Base-by-base conservation (phyloP, 768 basidiomycete genomes). In the Xerocomellus intermedius region DNA sequence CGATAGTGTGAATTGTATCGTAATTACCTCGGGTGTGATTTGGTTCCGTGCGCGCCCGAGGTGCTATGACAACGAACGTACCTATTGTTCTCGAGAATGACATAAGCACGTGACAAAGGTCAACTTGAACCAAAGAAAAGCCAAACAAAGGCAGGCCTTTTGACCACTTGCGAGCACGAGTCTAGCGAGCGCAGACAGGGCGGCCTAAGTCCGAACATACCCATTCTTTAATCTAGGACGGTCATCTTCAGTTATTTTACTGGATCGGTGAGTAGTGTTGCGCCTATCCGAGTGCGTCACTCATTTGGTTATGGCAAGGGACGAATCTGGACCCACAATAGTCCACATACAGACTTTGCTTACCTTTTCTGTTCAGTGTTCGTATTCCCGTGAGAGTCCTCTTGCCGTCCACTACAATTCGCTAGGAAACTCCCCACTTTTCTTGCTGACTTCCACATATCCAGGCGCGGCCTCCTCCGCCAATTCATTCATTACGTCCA, bases 391-490 rank as follows among this genome's bases (percentile, higher is more conserved):
- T 66, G 64, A 66, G 61, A 68, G 50, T 54, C 62, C 57, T 50
- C 60, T 64, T 35, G 12, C 22, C n/a, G 50, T 42, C 38, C 37
- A 44, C 42, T 38, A 44, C 33, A 50, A 48, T 33, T 42, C 35
- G 33, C 52, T 22, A n/a, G 36, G 21, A 47, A 42, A 10, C 14
- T 12, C 28, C 8, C 36, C 38, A 44, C 46, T 38, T 48, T 47
- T 49, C 48, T 42, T 26, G 42, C 48, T 56, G 49, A 61, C 61
- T 16, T 55, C 50, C 54, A 60, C 55, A 37, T 48, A 55, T 49
- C 66, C 72, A 83, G 83, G 84, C 76, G 77, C 83, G 84, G 84
- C 84, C 82, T 83, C 84, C 83, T 86, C 83, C 83, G 82, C 77
- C 64, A 68, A 70, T 69, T 80, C 82, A 71, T 66, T 87, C 85